Conservation (phyloP, 2,329 filamentous ascomycete species). For the Simplicillium aogashimaense region DNA sequence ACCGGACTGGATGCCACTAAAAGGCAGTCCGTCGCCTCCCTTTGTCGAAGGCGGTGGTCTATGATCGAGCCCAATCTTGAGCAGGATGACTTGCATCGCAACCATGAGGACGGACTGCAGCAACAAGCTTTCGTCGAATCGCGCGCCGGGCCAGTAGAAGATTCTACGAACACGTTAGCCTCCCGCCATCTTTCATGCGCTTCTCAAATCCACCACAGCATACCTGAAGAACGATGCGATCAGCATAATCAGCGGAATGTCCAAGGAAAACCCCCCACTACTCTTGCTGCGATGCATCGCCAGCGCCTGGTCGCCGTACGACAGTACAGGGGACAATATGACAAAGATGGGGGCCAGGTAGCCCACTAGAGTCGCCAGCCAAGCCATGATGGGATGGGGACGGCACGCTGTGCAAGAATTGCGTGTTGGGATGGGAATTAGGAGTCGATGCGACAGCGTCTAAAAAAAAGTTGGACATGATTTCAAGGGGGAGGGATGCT, state of each 20-base stretch:
- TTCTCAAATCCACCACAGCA: slow-evolving; percentile 8
- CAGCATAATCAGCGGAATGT: slow-evolving; percentile 65
- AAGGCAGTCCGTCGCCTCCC: slow-evolving; percentile 54
- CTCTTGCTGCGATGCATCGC: slow-evolving; percentile 56
- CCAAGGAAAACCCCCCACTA: slow-evolving; percentile 59
- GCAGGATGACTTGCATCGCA: slow-evolving; percentile 48
- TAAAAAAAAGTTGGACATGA: too few relatives aligned
- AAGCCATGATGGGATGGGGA: slow-evolving; percentile 16
- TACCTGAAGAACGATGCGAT: slow-evolving; percentile 57
- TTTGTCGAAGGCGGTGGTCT: slow-evolving; percentile 50
- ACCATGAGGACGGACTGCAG: slow-evolving; percentile 59
- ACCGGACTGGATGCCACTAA: slow-evolving; percentile 40
- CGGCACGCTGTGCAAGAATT: too few relatives aligned
- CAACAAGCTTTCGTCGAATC: slow-evolving; percentile 53
- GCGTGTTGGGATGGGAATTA: too few relatives aligned
- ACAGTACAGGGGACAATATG: slow-evolving; percentile 52
- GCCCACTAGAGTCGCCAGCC: slow-evolving; percentile 40
- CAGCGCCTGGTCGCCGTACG: slow-evolving; percentile 55
- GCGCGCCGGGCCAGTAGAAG: slow-evolving; percentile 60
- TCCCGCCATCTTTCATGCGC: background rate
- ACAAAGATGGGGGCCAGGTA: slow-evolving; percentile 54
- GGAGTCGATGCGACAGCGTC: too few relatives aligned
- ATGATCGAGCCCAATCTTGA: slow-evolving; percentile 61
- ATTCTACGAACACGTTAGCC: slow-evolving; percentile 33
- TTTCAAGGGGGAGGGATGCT: too few relatives aligned